Conservation (phyloP, 345 rosid species). For the Microthlaspi erraticum region DNA sequence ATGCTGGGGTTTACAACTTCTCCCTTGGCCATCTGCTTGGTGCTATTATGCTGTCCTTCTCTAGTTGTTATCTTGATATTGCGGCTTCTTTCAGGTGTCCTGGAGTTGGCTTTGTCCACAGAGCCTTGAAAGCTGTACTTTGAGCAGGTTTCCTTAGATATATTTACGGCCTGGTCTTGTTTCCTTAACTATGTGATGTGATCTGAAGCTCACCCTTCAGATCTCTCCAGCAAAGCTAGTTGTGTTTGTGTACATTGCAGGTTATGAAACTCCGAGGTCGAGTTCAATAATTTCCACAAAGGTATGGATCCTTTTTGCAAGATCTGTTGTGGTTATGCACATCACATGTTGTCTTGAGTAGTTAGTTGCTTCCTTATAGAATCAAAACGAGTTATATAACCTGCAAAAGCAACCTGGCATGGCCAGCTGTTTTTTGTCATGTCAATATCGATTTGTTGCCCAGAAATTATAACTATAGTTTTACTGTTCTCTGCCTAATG, state of each 20-base stretch:
- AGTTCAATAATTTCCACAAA: background rate
- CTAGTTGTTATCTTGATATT: constrained; percentile 28
- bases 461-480: too few relatives aligned
- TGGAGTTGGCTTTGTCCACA: constrained; percentile 35
- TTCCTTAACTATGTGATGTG: background rate
- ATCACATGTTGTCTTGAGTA: background rate
- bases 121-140: constrained; percentile 33
- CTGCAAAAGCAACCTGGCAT: background rate
- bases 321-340: constrained; percentile 7
- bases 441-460: too few relatives aligned
- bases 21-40: constrained; percentile 39
- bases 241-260: constrained; percentile 14
- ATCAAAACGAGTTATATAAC: constrained; percentile 14
- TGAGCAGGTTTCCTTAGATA: constrained; percentile 36
- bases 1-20: constrained; percentile 48
- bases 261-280: background rate
- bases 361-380: background rate
- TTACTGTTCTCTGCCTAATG: too few relatives aligned
- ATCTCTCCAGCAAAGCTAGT: constrained; percentile 5
- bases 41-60: constrained; percentile 15
- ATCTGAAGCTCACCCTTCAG: constrained; percentile 4
- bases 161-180: background rate
- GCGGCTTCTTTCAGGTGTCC: constrained; percentile 42
- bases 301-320: constrained; percentile 18
- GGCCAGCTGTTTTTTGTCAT: background rate